phyloP scores from a whole-genome alignment of 2,329 filamentous ascomycete genomes.

The Stagonosporopsis rhizophila region DNA sequence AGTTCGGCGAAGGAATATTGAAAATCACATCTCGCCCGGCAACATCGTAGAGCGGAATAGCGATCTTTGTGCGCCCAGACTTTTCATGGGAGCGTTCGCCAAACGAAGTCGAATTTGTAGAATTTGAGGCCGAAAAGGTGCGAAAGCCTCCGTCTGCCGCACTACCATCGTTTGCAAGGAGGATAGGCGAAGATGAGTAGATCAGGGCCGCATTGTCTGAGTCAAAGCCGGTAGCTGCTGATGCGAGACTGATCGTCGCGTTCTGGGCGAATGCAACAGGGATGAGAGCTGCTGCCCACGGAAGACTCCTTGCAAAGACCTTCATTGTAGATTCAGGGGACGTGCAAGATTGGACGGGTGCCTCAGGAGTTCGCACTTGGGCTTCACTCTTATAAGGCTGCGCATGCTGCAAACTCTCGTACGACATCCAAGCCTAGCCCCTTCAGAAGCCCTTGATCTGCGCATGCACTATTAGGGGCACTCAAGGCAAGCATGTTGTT shows the following conservation, averaged over 20 bases:
- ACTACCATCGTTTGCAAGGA: slow-evolving; percentile 39
- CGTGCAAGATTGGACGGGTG: not conserved
- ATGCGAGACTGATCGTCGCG: slow-evolving; percentile 30
- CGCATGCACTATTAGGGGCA: slow-evolving; percentile 3
- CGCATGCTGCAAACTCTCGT: not conserved
- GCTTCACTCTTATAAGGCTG: not conserved
- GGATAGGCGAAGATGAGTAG: slow-evolving; percentile 28
- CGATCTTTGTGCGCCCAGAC: slow-evolving; percentile 40
- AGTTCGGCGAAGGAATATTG: slow-evolving; percentile 41
- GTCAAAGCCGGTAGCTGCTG: slow-evolving; percentile 35
- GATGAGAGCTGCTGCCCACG: slow-evolving; percentile 16
- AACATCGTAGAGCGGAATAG: slow-evolving; percentile 32
- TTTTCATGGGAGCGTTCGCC: slow-evolving; percentile 27
- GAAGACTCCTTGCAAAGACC: not conserved
- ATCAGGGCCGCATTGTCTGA: slow-evolving; percentile 40
- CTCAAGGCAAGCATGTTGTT: slow-evolving; percentile 4
- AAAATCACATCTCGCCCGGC: slow-evolving; percentile 34
- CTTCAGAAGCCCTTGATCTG: not conserved
- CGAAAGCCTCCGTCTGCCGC: slow-evolving; percentile 40
- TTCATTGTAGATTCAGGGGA: not conserved
- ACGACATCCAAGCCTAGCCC: not conserved
- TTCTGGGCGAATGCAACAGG: slow-evolving; percentile 21
- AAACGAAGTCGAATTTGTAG: slow-evolving; percentile 19
- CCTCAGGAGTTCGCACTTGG: not conserved
- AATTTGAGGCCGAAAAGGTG: slow-evolving; percentile 22